Conservation (phyloP, 441 rosid species). For the Rhodomyrtus psidioides region DNA sequence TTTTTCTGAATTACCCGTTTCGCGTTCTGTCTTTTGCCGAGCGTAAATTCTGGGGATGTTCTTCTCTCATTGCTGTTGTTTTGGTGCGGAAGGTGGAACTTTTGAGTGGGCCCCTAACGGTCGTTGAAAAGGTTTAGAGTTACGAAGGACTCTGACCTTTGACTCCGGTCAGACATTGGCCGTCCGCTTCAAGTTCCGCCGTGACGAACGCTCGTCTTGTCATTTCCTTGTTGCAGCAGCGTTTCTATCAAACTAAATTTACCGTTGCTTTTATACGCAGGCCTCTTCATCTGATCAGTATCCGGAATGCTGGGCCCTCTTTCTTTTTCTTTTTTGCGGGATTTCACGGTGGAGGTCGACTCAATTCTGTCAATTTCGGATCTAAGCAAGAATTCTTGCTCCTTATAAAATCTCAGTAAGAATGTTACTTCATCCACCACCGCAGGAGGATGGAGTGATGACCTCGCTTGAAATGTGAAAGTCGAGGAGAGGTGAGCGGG, state of each 20-base stretch:
- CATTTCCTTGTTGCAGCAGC: neutral
- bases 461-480: too few species aligned
- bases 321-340: too few species aligned
- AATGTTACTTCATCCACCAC: too few species aligned
- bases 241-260: neutral
- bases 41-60: slow-evolving; percentile 45
- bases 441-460: too few species aligned
- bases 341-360: too few species aligned
- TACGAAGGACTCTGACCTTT: neutral
- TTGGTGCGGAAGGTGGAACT: slow-evolving; percentile 2
- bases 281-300: too few species aligned
- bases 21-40: neutral
- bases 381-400: too few species aligned
- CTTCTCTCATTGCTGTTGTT: slow-evolving; percentile 14
- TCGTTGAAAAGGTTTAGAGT: neutral
- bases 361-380: too few species aligned
- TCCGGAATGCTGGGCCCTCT: too few species aligned
- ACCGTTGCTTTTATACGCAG: too few species aligned
- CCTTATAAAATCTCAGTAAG: too few species aligned
- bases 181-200: neutral
- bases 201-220: neutral
- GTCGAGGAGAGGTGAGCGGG: too few species aligned
- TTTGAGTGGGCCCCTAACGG: neutral
- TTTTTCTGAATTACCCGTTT: neutral
- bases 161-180: neutral